Percentiles rank a stretch among this genome's conserved stretches.
Conservation (phyloP, 108 stramenopile genomes). For the Skeletonema marinoi region DNA sequence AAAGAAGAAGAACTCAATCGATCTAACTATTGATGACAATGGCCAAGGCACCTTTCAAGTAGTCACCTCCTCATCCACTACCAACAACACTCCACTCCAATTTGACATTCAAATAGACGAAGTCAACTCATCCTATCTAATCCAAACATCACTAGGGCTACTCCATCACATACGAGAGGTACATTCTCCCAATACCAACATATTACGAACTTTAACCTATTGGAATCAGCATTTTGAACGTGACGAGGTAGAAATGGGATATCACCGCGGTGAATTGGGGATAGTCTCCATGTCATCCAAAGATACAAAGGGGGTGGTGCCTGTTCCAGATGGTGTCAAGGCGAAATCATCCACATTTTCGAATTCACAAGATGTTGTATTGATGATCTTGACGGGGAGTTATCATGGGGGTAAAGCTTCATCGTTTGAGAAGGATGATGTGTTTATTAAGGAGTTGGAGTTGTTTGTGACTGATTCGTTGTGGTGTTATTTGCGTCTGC, state of each 20-base stretch:
- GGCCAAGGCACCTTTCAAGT: no score
- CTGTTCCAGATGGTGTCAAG: conserved; percentile 9
- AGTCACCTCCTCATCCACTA: no score
- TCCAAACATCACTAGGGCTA: conserved; percentile 27
- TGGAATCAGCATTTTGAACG: conserved; percentile 32
- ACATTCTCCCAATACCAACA: conserved; percentile 19
- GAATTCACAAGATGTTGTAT: conserved; percentile 6
- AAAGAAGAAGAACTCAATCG: no score
- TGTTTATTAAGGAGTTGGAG: no score
- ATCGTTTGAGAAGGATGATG: no score
- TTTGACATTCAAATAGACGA: no score
- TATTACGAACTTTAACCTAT: conserved; percentile 24
- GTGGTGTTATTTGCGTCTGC: no score
- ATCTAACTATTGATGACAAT: no score
- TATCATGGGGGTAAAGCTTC: background rate
- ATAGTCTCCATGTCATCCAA: background rate
- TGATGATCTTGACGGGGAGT: conserved; percentile 39
- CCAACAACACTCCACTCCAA: no score
- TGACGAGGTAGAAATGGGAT: background rate
- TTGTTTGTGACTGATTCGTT: no score
- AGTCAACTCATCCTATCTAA: no score
- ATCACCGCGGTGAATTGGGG: background rate
- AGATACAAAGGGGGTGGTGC: background rate
- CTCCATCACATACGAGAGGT: conserved; percentile 37
- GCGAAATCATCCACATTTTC: background rate